Base-by-base conservation (phyloP, 2,329 filamentous ascomycete species). In the Colletotrichum sp. region DNA sequence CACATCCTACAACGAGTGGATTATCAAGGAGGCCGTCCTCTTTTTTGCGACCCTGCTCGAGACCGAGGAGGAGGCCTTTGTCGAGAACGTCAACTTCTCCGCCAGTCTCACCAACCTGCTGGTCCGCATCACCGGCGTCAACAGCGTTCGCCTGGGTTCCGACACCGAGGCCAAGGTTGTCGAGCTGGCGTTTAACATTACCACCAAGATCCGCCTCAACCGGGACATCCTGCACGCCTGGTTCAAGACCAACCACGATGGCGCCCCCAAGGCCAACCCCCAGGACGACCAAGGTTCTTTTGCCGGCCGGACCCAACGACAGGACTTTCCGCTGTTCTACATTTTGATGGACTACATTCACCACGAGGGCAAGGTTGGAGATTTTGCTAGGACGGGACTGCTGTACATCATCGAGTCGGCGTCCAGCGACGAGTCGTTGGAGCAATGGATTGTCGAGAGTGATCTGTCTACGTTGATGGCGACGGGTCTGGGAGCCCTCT, bases 401-500 rank as follows among this genome's bases (percentile, higher is more conserved):
- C 89, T 99, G 9, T 99, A 99, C 85, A 95, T 99, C 76, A 98
- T 99, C 80, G 96, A 99, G 85, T 95, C 95, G 1, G 95, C 96
- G 0, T 96, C 95, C 0, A 94, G 92, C 79, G 98, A 96, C 1
- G 91, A 93, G 25, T 91, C 93, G 1, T 85, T 99, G 75, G 97
- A 99, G 86, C 95, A 95, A 81, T 99, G 97, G 97, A 95, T 99
- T 78, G 95, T 99, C 63, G 96, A 98, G 82, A 98, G 96, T 83
- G 97, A 99, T 83, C 88, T 99, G 69, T 97, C 97, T 15, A 99
- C 97, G 0, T 88, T 99, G 78, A 99, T 99, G 97, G 97, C 97
- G 5, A 99, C 96, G 1, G 97, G 97, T 1, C 87, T 99, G 1
- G 97, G 97, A 19, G 97, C 91, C 89, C 81, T 93, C 63, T 92